Conservation (phyloP, 768 basidiomycete species). For the Auriscalpium orientale region DNA sequence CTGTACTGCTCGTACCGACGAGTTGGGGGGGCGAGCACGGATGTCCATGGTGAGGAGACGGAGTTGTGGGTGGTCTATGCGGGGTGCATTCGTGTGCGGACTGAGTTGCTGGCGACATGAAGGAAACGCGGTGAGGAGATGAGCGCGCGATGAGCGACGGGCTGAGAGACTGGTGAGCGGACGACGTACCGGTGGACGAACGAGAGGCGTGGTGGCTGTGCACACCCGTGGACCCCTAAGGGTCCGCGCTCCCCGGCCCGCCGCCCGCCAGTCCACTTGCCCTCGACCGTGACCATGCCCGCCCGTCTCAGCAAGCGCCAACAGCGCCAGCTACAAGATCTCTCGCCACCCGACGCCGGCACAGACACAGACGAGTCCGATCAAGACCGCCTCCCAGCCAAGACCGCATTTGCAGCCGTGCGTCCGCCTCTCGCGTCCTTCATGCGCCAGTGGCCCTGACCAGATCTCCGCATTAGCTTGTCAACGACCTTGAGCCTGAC, state of each 20-base stretch:
- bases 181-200: neutral
- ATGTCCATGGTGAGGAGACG: too few species aligned
- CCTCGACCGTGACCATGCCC: conserved; percentile 37
- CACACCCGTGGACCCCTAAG: too few species aligned
- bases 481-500: neutral
- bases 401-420: conserved; percentile 13
- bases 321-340: conserved; percentile 78
- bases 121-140: too few species aligned
- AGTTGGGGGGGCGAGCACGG: too few species aligned
- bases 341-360: conserved; percentile 41
- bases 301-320: conserved; percentile 78
- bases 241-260: too few species aligned
- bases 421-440: conserved; percentile 1
- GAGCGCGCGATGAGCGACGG: too few species aligned
- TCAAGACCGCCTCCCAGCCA: neutral
- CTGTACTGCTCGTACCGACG: too few species aligned
- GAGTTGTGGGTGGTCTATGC: too few species aligned
- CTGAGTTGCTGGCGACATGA: too few species aligned
- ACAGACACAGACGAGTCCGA: conserved; percentile 16
- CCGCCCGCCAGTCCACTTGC: too few species aligned
- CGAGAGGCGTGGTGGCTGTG: conserved; percentile 3
- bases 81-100: too few species aligned
- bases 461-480: conserved; percentile 3
- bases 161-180: too few species aligned
- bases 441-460: neutral